Percentiles rank a stretch among this genome's conserved stretches.
phyloP scores from a whole-genome alignment of 768 basidiomycete species.

The Boletus tylopilopsis region DNA sequence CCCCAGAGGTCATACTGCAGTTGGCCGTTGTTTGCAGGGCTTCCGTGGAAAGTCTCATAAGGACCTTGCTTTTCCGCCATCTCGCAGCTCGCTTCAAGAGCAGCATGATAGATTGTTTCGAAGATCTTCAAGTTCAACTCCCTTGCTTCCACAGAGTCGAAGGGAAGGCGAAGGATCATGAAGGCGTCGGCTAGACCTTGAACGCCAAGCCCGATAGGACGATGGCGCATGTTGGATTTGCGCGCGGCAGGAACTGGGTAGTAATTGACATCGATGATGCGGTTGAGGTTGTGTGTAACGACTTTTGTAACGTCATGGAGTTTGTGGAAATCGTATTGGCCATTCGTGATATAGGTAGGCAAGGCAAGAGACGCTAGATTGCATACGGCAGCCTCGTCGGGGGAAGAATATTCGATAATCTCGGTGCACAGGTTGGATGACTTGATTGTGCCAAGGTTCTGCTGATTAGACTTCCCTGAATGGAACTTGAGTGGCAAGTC shows the following conservation, averaged over 20 bases:
- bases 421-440: slow-evolving; percentile 99
- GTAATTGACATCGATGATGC: slow-evolving; percentile 92
- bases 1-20: slow-evolving; percentile 97
- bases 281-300: slow-evolving; percentile 89
- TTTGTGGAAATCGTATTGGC: slow-evolving; percentile 89
- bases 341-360: slow-evolving; percentile 82
- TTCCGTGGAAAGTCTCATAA: slow-evolving; percentile 88
- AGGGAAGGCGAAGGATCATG: slow-evolving; percentile 95
- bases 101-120: slow-evolving; percentile 97
- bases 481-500: not conserved
- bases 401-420: slow-evolving; percentile 96
- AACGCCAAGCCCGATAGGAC: slow-evolving; percentile 96
- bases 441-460: slow-evolving; percentile 98
- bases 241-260: slow-evolving; percentile 92
- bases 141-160: slow-evolving; percentile 85
- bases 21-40: slow-evolving; percentile 83
- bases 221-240: slow-evolving; percentile 93
- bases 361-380: slow-evolving; percentile 97
- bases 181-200: slow-evolving; percentile 98
- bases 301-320: slow-evolving; percentile 93
- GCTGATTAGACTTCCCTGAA: slow-evolving; percentile 95
- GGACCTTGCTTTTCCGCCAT: slow-evolving; percentile 74
- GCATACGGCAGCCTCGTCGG: slow-evolving; percentile 97
- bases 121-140: slow-evolving; percentile 93
- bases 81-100: slow-evolving; percentile 87